These are phyloP conservation scores for Inosperma sp. DNA, from an alignment of 768 basidiomycete species.

Conservation along the genomic window DNA sequence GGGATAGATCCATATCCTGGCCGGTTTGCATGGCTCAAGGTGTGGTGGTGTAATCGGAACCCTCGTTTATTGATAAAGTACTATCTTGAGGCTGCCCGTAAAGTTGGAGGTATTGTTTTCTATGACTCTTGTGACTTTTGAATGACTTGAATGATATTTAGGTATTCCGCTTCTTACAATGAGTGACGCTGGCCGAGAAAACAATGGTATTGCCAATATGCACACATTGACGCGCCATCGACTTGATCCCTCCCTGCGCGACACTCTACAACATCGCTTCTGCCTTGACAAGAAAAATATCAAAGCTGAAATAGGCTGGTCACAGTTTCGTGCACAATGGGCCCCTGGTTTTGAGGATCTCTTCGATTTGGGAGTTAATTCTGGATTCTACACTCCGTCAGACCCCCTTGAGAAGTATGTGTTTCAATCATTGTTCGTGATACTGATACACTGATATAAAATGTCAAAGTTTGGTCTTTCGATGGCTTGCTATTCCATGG, in stretches of 20 bases:
- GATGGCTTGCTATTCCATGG: constrained; percentile 39
- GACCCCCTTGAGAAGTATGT: constrained; percentile 22
- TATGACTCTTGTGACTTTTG: neutral
- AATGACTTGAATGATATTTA: constrained; percentile 5
- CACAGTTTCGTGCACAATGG: constrained; percentile 25
- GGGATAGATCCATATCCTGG: constrained; percentile 36
- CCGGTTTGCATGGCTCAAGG: constrained; percentile 30
- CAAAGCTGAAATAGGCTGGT: constrained; percentile 42
- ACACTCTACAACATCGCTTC: constrained; percentile 40
- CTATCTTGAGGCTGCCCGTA: constrained; percentile 29
- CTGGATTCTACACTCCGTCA: constrained; percentile 25
- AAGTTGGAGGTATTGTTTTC: neutral
- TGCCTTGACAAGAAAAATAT: constrained; percentile 36
- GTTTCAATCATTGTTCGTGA: neutral
- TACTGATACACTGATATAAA: neutral
- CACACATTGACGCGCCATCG: constrained; percentile 38
- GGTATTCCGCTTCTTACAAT: constrained; percentile 38
- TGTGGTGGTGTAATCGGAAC: constrained; percentile 42
- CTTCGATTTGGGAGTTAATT: constrained; percentile 26
- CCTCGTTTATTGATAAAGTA: constrained; percentile 30
- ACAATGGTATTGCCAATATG: constrained; percentile 41
- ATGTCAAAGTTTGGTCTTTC: constrained; percentile 34
- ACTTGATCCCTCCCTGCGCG: constrained; percentile 31
- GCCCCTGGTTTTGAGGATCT: constrained; percentile 33
- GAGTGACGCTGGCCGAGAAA: constrained; percentile 42